Evolutionary conservation across 345 rosid genomes (phyloP).

Genomic region (Melaleuca alternifolia): DNA sequence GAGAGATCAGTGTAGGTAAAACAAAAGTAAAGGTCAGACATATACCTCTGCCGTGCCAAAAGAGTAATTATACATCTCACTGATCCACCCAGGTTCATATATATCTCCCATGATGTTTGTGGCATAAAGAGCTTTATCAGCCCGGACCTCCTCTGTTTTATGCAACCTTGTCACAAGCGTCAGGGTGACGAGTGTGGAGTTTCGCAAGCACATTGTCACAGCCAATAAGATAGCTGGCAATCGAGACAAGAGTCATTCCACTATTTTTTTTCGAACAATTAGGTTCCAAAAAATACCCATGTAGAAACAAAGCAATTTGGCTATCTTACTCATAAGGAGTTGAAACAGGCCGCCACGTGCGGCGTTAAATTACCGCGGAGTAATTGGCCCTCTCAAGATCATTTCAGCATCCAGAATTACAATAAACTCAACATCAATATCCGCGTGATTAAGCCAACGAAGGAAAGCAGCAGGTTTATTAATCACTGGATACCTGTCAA

Average conservation of each 20-base stretch:
- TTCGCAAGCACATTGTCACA: conserved; percentile 89
- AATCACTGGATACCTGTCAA: conserved; percentile 92
- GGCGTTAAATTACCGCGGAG: conserved; percentile 95
- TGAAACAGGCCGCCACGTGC: conserved; percentile 89
- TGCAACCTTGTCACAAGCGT: conserved; percentile 94
- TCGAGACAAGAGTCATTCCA: neutral
- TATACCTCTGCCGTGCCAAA: conserved; percentile 97
- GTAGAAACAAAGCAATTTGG: neutral
- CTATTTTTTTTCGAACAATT: neutral
- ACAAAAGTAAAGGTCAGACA: neutral
- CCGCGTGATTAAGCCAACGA: conserved; percentile 95
- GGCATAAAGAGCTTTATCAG: conserved; percentile 88
- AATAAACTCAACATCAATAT: conserved; percentile 76
- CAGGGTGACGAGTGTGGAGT: conserved; percentile 89
- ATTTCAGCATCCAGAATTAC: conserved; percentile 98
- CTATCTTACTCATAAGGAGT: conserved; percentile 88
- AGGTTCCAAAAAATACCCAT: neutral
- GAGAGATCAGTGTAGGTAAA: neutral
- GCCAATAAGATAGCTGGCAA: conserved; percentile 75
- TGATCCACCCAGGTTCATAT: conserved; percentile 92
- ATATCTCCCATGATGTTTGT: conserved; percentile 87
- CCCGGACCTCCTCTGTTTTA: conserved; percentile 93
- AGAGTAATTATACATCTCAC: conserved; percentile 98
- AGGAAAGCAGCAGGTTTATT: conserved; percentile 97
- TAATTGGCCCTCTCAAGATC: conserved; percentile 91